Base-by-base conservation (phyloP, 805 yeast species). In the Saccharomycopsis fibuligera region DNA sequence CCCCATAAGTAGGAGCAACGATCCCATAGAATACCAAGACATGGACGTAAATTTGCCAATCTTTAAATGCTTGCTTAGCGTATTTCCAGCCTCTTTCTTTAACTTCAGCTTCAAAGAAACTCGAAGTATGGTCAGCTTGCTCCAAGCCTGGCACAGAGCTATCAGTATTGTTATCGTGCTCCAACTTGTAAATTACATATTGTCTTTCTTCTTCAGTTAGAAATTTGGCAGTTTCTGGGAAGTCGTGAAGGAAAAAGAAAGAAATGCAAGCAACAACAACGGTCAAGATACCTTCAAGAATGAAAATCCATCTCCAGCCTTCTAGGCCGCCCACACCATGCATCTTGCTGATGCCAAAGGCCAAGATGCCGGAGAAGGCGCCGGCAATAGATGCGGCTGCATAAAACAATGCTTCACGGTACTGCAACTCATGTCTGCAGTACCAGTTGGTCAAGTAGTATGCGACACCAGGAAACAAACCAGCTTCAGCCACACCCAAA, bases 161-260 rank as follows among this genome's bases (percentile, higher is more conserved):
- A 21, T 52, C 55, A 14, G 33, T 37, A 39, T 52, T 52, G 33
- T 21, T 38, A 35, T 53, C 56, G 22, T 50, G 50, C 29, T 47
- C 39, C 17, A 53, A 38, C 21, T 49, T 37, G 44, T 53, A 49
- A n/a, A 45, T 23, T n/a, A 53, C 29, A 41, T 48, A 58, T 5
- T 52, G 54, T 27, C 55, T 51, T 53, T 75, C 76, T 30, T 62
- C 62, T 27, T 62, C 68, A 14, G 60, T 66, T 41, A 75, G 62
- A 53, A 75, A 77, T 62, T 65, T 65, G 3, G 75, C 72, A 39
- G 59, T 57, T 4, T 58, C 60, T 22, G 83, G 84, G 60, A 67
- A 67, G 50, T 63, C 67, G 12, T 74, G 75, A 41, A 57, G 62
- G 45, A 57, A 61, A 55, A 44, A 69, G 53, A 46, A 68, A 38